Evolutionary conservation across 306 rosid genomes (phyloP).

Genomic region (Clitoria ternatea): DNA sequence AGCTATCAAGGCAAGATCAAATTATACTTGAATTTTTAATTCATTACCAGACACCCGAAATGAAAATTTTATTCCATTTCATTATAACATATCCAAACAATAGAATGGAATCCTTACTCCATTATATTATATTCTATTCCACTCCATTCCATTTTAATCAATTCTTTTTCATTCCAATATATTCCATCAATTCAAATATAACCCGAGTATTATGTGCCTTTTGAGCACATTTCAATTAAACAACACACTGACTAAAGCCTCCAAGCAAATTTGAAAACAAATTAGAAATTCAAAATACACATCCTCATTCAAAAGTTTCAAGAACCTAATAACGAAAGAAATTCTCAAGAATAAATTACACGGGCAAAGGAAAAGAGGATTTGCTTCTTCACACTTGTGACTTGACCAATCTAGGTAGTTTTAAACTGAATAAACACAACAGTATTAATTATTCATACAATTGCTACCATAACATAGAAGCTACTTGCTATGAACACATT

Average conservation of each 20-base stretch:
- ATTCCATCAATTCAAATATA: too few species aligned
- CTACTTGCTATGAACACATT: background rate
- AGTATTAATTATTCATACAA: background rate
- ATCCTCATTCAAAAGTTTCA: background rate
- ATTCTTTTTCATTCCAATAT: too few species aligned
- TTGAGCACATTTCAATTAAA: background rate
- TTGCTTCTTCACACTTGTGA: too few species aligned
- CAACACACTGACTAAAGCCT: background rate
- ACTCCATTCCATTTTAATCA: too few species aligned
- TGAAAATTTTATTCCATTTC: too few species aligned
- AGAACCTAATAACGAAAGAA: background rate
- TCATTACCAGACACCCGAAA: too few species aligned
- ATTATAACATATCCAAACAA: too few species aligned
- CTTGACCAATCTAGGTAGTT: slow-evolving; percentile 14
- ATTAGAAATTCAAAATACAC: background rate
- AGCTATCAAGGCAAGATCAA: too few species aligned
- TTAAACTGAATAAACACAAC: slow-evolving; percentile 17
- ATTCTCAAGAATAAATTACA: slow-evolving; percentile 9
- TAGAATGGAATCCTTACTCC: too few species aligned
- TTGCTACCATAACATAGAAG: background rate
- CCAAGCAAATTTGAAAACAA: background rate
- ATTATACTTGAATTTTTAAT: too few species aligned
- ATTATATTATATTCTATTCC: too few species aligned
- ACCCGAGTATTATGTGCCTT: background rate
- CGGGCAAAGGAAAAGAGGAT: background rate